Evolutionary conservation across 176 grass and related monocot species (phyloP), one percentile per base, ranked within the genome.

Genomic region (sorghum (Sorghum bicolor)): DNA sequence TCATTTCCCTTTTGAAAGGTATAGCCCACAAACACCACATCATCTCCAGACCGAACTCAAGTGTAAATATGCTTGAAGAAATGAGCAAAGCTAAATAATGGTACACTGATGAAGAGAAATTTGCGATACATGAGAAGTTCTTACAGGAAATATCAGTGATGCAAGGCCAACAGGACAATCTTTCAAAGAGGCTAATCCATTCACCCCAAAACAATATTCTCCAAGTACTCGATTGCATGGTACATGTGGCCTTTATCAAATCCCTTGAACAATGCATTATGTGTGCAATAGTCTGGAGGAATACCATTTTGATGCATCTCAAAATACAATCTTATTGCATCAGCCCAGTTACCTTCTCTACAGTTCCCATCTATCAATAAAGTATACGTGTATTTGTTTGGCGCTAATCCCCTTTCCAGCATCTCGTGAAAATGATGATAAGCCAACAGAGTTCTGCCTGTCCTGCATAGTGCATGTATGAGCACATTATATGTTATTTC

Each of bases 221-320:
- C 88, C 78, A 97, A 52, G 81, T 89, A 93, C 13, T 83, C 79
- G 38, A 89, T 32, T 85, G 89, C 74, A 77, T 34, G 78, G 55
- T 43, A 55, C 55, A 67, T 88, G 41, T 83, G 72, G n/a, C 86
- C 83, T 84, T 93, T 55, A 67, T 80, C 77, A 87, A 93, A 87
- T 74, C 88, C 86, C 78, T 89, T 88, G 68, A 97, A 89, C 72
- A 97, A 84, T 65, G 86, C 68, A 44, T 53, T 81, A 47, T 84
- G 78, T 31, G 89, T 91, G 71, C 34, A 91, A 45, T 83, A 75
- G 81, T 97, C 94, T 79, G 91, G 88, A 87, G 67, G 69, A 71
- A 97, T 62, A 82, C 63, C 89, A 55, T 87, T 93, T 79, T 85
- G 83, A 79, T 91, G 84, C 94, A 97, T 97, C 77, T 93, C 91